Evolutionary conservation across 1,139 yeast genomes (phyloP).

Genomic region (Meyerozyma guilliermondii): DNA sequence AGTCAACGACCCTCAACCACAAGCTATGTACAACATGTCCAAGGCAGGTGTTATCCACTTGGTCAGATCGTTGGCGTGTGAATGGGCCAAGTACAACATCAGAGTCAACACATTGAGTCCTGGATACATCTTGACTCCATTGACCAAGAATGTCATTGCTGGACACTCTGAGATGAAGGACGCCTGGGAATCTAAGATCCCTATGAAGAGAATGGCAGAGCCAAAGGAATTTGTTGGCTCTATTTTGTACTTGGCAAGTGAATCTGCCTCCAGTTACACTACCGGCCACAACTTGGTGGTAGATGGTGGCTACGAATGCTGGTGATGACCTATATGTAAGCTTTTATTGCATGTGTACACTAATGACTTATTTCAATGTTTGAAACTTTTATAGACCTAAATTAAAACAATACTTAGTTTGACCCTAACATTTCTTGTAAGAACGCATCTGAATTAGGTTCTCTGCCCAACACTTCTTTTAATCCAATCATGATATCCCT

Average conservation of each 20-base stretch:
- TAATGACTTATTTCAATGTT: neutral
- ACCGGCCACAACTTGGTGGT: conserved; percentile 49
- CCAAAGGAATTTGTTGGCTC: conserved; percentile 48
- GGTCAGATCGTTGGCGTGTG: conserved; percentile 45
- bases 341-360: neutral
- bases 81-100: conserved; percentile 48
- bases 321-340: neutral
- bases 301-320: conserved; percentile 38
- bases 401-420: neutral
- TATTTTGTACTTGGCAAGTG: conserved; percentile 43
- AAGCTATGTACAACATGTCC: conserved; percentile 47
- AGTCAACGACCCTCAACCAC: conserved; percentile 49
- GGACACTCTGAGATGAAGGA: conserved; percentile 45
- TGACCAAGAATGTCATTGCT: conserved; percentile 42
- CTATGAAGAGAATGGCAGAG: conserved; percentile 49
- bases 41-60: conserved; percentile 49
- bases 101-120: conserved; percentile 46
- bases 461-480: conserved; percentile 66
- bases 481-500: conserved; percentile 63
- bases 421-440: conserved; percentile 40
- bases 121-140: conserved; percentile 46
- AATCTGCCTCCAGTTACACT: conserved; percentile 44
- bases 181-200: conserved; percentile 44
- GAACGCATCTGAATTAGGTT: conserved; percentile 70
- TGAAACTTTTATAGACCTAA: neutral